phyloP scores from a whole-genome alignment of 805 yeast species.

The Blastobotrys americana region DNA sequence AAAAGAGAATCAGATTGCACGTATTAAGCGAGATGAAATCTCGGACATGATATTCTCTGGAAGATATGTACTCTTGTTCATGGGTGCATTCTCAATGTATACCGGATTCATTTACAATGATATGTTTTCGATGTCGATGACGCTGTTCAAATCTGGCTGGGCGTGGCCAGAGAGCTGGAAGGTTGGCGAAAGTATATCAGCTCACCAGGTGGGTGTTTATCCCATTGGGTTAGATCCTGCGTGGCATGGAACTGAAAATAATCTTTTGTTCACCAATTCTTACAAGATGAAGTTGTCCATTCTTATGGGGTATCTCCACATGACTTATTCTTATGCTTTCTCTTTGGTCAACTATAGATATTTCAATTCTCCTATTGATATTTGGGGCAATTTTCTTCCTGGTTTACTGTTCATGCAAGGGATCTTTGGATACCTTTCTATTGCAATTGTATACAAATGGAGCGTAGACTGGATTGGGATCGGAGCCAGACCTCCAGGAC shows the following conservation, averaged over 20 bases:
- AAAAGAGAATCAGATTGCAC: slow-evolving; percentile 64
- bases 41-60: slow-evolving; percentile 96
- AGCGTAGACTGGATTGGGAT: slow-evolving; percentile 79
- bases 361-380: slow-evolving; percentile 67
- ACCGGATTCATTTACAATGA: slow-evolving; percentile 94
- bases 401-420: slow-evolving; percentile 94
- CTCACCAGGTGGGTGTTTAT: slow-evolving; percentile 61
- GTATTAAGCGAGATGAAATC: slow-evolving; percentile 78
- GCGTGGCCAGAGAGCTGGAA: slow-evolving; percentile 74
- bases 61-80: slow-evolving; percentile 78
- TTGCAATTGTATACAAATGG: slow-evolving; percentile 92
- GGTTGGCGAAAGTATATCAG: slow-evolving; percentile 63
- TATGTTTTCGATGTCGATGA: slow-evolving; percentile 84
- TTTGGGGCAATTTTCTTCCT: slow-evolving; percentile 89
- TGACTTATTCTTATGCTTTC: slow-evolving; percentile 83
- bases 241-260: slow-evolving; percentile 97
- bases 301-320: slow-evolving; percentile 88
- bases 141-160: slow-evolving; percentile 87
- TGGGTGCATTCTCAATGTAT: slow-evolving; percentile 94
- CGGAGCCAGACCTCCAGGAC: slow-evolving; percentile 79
- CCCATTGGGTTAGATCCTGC: slow-evolving; percentile 83
- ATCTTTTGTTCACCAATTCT: slow-evolving; percentile 82
- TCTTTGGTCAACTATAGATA: slow-evolving; percentile 72
- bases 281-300: slow-evolving; percentile 96
- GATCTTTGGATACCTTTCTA: slow-evolving; percentile 84